Percentiles rank a stretch among this genome's conserved stretches.
phyloP scores from a whole-genome alignment of 768 basidiomycete species.

The Leccinellum rugosiceps region DNA sequence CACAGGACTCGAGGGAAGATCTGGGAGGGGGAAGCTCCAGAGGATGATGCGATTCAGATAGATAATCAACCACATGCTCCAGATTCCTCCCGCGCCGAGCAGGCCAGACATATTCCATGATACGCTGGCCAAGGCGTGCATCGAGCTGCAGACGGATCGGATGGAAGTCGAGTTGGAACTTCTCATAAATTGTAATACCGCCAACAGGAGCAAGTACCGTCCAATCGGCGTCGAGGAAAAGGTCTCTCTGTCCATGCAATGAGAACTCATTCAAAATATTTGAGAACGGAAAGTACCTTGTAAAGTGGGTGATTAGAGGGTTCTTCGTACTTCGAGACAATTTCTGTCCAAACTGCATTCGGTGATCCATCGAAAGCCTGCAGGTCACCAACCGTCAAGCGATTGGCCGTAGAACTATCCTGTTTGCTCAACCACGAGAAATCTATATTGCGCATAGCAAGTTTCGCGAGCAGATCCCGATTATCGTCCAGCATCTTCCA shows the following conservation, averaged over 20 bases:
- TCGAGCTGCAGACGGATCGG: conserved; percentile 88
- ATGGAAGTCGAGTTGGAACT: conserved; percentile 77
- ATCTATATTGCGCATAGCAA: conserved; percentile 74
- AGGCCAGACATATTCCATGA: conserved; percentile 90
- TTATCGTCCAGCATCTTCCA: conserved; percentile 87
- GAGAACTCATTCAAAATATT: background rate
- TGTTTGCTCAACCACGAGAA: conserved; percentile 84
- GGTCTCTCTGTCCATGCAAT: conserved; percentile 46
- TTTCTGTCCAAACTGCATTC: conserved; percentile 83
- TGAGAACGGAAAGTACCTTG: conserved; percentile 45
- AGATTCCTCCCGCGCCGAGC: conserved; percentile 42
- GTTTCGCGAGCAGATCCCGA: conserved; percentile 73
- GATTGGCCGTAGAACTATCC: conserved; percentile 83
- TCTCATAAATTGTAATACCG: conserved; percentile 86
- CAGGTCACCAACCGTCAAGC: conserved; percentile 70
- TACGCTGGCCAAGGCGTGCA: conserved; percentile 70
- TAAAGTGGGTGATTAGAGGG: conserved; percentile 65
- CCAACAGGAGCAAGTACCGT: conserved; percentile 85
- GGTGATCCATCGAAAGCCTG: conserved; percentile 84
- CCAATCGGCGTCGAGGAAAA: conserved; percentile 81
- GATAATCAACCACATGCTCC: background rate
- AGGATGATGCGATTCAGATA: conserved; percentile 19
- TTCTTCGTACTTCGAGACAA: conserved; percentile 75
- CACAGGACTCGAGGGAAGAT: conserved; percentile 53
- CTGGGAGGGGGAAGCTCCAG: conserved; percentile 28